A percentile compares a stretch with the other conserved stretches of the same genome.
phyloP scores from a whole-genome alignment of 208 protist species.

The Porcisia hertigi region DNA sequence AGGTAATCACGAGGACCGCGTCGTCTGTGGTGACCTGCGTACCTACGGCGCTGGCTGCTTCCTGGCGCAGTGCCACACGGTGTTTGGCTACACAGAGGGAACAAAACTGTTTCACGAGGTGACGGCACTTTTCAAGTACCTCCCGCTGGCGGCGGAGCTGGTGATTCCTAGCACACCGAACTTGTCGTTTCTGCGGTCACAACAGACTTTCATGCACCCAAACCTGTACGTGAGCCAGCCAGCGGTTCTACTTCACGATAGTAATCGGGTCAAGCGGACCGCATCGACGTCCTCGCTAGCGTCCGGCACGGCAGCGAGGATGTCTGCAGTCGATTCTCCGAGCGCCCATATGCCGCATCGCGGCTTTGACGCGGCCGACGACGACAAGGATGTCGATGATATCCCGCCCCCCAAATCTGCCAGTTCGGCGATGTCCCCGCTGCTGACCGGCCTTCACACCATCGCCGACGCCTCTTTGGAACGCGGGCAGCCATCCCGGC shows the following conservation, averaged over 20 bases:
- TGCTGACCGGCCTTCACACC: conserved; percentile 25
- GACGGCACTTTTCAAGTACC: conserved; percentile 69
- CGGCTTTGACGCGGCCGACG: conserved; percentile 19
- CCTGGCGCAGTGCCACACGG: conserved; percentile 58
- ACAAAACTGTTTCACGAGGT: conserved; percentile 57
- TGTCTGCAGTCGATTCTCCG: neutral
- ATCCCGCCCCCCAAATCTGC: neutral
- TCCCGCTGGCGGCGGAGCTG: conserved; percentile 71
- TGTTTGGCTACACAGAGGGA: conserved; percentile 62
- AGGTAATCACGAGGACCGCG: conserved; percentile 88
- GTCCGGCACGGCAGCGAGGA: neutral
- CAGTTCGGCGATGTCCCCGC: neutral
- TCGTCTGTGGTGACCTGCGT: conserved; percentile 68
- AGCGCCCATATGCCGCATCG: neutral
- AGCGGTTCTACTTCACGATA: conserved; percentile 27
- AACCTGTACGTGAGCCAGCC: conserved; percentile 46
- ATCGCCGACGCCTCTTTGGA: conserved; percentile 24
- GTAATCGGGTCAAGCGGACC: neutral
- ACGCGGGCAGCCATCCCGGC: conserved; percentile 28
- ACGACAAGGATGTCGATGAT: conserved; percentile 12
- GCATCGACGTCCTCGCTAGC: neutral
- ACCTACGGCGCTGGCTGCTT: conserved; percentile 74
- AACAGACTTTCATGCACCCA: conserved; percentile 34
- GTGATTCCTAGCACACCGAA: conserved; percentile 55
- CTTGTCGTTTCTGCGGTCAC: conserved; percentile 29